Conservation (phyloP, 257 asterid species). For the Solanum medicagineum region DNA sequence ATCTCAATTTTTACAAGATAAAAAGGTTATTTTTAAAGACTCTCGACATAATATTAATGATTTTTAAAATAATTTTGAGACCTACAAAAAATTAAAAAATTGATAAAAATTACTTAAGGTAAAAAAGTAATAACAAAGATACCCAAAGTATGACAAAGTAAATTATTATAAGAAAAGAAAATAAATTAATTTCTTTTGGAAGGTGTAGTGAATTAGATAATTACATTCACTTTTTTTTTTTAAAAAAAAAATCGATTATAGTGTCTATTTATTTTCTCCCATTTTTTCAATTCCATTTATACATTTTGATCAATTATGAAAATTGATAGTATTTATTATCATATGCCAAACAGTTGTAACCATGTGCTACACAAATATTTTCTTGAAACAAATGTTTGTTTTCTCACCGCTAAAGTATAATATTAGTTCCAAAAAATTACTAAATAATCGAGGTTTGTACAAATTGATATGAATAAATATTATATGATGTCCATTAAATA, state of each 20-base stretch:
- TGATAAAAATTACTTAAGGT: neutral
- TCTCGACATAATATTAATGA: neutral
- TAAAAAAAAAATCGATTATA: neutral
- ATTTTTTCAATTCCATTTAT: neutral
- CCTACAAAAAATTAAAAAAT: neutral
- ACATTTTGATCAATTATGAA: neutral
- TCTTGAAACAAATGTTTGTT: neutral
- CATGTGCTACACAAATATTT: neutral
- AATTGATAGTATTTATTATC: neutral
- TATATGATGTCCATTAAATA: neutral
- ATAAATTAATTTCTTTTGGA: neutral
- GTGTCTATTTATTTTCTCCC: neutral
- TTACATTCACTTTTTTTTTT: neutral
- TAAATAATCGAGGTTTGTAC: neutral
- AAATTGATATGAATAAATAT: neutral
- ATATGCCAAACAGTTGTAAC: neutral
- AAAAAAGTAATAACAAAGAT: neutral
- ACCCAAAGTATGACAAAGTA: neutral
- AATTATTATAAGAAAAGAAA: neutral
- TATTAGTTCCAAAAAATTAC: neutral
- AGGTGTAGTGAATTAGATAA: neutral
- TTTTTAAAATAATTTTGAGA: neutral
- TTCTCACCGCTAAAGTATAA: neutral
- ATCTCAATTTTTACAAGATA: fast-evolving
- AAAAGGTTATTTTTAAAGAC: neutral